These are phyloP conservation scores for Clonostachys solani DNA, from an alignment of 2,329 filamentous ascomycete species.

Conservation along the genomic window DNA sequence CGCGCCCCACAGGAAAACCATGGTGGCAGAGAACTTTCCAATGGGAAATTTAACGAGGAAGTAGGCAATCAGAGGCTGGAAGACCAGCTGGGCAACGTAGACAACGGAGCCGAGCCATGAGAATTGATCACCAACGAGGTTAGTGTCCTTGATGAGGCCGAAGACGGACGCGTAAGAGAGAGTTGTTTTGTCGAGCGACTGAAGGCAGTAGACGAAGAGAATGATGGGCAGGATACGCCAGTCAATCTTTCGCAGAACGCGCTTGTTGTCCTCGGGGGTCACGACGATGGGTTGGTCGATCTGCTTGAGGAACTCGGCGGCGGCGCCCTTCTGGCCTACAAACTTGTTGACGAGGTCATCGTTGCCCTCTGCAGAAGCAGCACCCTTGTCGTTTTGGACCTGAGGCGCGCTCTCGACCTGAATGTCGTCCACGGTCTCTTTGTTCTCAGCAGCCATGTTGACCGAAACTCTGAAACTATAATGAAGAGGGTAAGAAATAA, in stretches of 20 bases:
- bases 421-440: no score
- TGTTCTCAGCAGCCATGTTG: no score
- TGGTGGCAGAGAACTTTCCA: conserved; percentile 46
- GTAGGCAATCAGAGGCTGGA: conserved; percentile 51
- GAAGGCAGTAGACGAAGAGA: conserved; percentile 44
- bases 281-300: conserved; percentile 39
- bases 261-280: conserved; percentile 45
- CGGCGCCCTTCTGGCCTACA: conserved; percentile 28
- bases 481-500: no score
- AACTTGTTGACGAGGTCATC: no score
- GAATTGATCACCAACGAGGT: conserved; percentile 48
- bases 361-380: no score
- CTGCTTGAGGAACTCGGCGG: conserved; percentile 41
- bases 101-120: conserved; percentile 54
- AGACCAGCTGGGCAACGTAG: conserved; percentile 23
- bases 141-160: conserved; percentile 48
- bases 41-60: conserved; percentile 49
- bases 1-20: conserved; percentile 49
- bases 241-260: conserved; percentile 42
- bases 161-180: conserved; percentile 63
- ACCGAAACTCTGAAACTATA: no score
- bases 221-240: conserved; percentile 43
- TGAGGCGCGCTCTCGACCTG: no score
- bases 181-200: conserved; percentile 20
- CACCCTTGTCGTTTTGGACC: no score